Percentiles rank a stretch among this genome's conserved stretches.
Conservation (phyloP, 192 early-diverging fungal species). For the Linnemannia hyalina region DNA sequence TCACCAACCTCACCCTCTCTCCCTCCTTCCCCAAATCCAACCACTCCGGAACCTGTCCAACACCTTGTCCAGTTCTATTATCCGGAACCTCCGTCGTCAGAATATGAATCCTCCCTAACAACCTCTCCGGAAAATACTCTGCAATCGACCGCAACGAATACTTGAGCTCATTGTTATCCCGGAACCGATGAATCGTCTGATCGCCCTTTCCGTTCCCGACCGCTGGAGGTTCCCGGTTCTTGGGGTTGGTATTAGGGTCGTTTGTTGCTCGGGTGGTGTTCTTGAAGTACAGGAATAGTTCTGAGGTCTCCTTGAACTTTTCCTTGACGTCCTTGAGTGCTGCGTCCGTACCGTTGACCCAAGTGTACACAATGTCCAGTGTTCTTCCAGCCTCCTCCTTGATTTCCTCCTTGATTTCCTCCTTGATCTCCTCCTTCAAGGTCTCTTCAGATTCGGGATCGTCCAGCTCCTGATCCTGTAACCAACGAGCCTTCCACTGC, state of each 20-base stretch:
- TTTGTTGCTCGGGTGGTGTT: neutral
- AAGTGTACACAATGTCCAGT: conserved; percentile 58
- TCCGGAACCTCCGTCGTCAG: conserved; percentile 41
- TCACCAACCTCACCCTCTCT: conserved; percentile 14
- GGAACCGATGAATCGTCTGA: conserved; percentile 28
- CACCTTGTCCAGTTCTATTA: neutral
- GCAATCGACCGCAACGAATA: conserved; percentile 55
- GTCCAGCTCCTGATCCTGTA: neutral
- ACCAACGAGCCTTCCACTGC: conserved; percentile 11
- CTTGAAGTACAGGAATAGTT: conserved; percentile 3
- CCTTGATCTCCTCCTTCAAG: neutral
- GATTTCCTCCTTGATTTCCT: neutral
- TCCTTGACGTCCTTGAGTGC: conserved; percentile 19
- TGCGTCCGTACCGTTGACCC: conserved; percentile 58
- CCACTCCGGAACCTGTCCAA: conserved; percentile 31
- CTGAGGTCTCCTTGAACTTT: conserved; percentile 10
- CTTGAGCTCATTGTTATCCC: conserved; percentile 53
- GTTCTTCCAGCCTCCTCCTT: neutral
- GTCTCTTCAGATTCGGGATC: neutral
- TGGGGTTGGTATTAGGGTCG: neutral
- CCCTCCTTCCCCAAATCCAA: conserved; percentile 15
- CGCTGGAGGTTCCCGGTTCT: neutral
- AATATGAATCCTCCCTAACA: conserved; percentile 37
- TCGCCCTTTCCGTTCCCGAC: neutral
- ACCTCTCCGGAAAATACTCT: conserved; percentile 14